Evolutionary conservation across 2,329 filamentous ascomycete genomes (phyloP), one percentile per base, ranked within the genome.

Genomic region (Alternaria incomplexa): DNA sequence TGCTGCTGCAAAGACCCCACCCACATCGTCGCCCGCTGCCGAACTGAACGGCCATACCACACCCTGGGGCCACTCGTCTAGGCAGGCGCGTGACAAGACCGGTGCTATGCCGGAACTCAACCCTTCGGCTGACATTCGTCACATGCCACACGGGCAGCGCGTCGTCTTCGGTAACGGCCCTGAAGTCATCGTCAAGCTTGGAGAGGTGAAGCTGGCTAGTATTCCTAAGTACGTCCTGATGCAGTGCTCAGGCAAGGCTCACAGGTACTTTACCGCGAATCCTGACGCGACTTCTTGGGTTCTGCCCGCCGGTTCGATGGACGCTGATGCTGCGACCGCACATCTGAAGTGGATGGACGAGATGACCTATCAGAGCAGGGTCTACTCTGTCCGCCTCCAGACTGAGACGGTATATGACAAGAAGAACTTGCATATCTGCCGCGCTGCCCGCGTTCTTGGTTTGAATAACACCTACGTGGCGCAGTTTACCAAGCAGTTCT

Each of bases 401-500:
- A 58, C 53, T 3, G 60, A 66, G 2, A 56, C 66, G 5, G 61
- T 64, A 11, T 43, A 58, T 22, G 70, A 77, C 22, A 45, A 58
- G 11, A 65, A 70, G 53, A 75, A 78, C 26, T 36, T 77, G 3
- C 54, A 65, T 5, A 68, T 77, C 53, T 70, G 72, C 28, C 71
- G 63, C 12, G 72, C 71, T 4, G 63, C 73, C 3, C 69, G 73
- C 6, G 66, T 70, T 1, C 55, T 77, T 1, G 75, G 74, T 6
- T 50, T 77, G 3, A 70, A 73, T 51, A 72, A 70, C 56, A 71
- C 66, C n/a, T 78, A 78, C 26, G 62, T 78, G 1, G 70, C 67
- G 0, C 76, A 78, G 56, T 77, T 78, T 54, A 78, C 76, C 1
- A 70, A 68, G 47, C 55, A 69, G 2, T 67, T 73, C 54, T 78